These are phyloP conservation scores for Lachancea dasiensis DNA, from an alignment of 805 yeast species.

Conservation along the genomic window DNA sequence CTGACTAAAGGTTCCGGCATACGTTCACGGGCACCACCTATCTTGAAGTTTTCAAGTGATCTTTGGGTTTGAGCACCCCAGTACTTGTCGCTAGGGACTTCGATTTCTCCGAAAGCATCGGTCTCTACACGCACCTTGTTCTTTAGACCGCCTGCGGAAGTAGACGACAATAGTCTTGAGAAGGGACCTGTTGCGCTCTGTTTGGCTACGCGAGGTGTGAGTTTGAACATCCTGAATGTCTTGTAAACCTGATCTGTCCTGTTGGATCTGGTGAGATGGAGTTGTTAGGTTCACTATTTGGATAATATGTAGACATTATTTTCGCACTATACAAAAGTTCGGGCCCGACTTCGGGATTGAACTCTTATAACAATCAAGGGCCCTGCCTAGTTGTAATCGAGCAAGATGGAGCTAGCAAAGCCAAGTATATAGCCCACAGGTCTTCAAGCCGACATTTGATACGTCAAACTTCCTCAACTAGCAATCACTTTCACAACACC, in stretches of 20 bases:
- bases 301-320: neutral
- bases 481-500: too few relatives aligned
- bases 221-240: slow-evolving; percentile 10
- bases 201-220: slow-evolving; percentile 4
- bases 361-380: too few relatives aligned
- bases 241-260: too few relatives aligned
- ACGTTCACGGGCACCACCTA: slow-evolving; percentile 85
- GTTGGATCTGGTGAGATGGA: too few relatives aligned
- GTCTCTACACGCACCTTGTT: slow-evolving; percentile 62
- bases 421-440: too few relatives aligned
- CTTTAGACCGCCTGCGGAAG: slow-evolving; percentile 6
- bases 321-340: neutral
- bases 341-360: neutral
- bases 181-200: neutral
- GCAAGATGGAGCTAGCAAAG: too few relatives aligned
- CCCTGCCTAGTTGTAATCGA: too few relatives aligned
- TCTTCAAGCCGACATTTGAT: too few relatives aligned
- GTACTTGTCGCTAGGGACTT: slow-evolving; percentile 79
- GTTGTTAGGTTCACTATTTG: neutral
- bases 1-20: slow-evolving; percentile 87
- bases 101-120: slow-evolving; percentile 96
- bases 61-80: slow-evolving; percentile 99
- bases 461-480: too few relatives aligned
- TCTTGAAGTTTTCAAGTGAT: slow-evolving; percentile 88
- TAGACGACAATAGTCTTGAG: slow-evolving; percentile 3